Evolutionary conservation across 1,284 basidiomycete genomes (phyloP).

Genomic region (Boletus smithii): DNA sequence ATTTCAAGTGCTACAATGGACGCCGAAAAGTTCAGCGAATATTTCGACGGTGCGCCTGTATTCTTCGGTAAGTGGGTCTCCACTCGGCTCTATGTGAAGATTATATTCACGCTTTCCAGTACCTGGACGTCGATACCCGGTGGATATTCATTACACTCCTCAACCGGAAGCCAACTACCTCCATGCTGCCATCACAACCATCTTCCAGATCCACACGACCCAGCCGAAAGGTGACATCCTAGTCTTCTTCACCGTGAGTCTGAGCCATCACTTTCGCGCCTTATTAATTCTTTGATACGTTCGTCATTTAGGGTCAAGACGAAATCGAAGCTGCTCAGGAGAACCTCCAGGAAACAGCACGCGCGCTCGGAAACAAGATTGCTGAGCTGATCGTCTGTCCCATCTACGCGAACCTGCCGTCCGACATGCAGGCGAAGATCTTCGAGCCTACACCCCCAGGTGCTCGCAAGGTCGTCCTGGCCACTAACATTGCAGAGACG

Average conservation of each 20-base stretch:
- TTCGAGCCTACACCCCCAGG: constrained; percentile 98
- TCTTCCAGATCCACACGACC: constrained; percentile 99
- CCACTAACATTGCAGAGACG: constrained; percentile 98
- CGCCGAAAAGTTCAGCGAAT: constrained; percentile 93
- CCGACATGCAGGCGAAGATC: constrained; percentile 99
- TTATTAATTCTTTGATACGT: background rate
- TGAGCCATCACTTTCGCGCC: background rate
- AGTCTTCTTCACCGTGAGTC: constrained; percentile 87
- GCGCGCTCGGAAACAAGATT: constrained; percentile 94
- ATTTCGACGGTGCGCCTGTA: constrained; percentile 92
- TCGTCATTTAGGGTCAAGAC: constrained; percentile 82
- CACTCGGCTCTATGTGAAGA: background rate
- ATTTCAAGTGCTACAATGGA: constrained; percentile 98
- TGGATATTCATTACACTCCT: constrained; percentile 98
- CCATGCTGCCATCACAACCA: constrained; percentile 96
- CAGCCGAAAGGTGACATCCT: constrained; percentile 98
- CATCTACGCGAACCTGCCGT: constrained; percentile 97
- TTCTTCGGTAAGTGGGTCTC: constrained; percentile 69
- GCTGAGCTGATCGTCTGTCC: constrained; percentile 94
- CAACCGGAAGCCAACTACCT: constrained; percentile 98
- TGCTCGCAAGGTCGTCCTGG: constrained; percentile 94
- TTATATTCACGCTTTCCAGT: constrained; percentile 47
- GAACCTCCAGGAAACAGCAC: constrained; percentile 92
- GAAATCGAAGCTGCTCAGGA: constrained; percentile 98
- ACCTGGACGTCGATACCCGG: constrained; percentile 94